Evolutionary conservation across 352 stramenopile genomes (phyloP), one percentile per base, ranked within the genome.

Genomic region (Chrysophaeum taylorii): DNA sequence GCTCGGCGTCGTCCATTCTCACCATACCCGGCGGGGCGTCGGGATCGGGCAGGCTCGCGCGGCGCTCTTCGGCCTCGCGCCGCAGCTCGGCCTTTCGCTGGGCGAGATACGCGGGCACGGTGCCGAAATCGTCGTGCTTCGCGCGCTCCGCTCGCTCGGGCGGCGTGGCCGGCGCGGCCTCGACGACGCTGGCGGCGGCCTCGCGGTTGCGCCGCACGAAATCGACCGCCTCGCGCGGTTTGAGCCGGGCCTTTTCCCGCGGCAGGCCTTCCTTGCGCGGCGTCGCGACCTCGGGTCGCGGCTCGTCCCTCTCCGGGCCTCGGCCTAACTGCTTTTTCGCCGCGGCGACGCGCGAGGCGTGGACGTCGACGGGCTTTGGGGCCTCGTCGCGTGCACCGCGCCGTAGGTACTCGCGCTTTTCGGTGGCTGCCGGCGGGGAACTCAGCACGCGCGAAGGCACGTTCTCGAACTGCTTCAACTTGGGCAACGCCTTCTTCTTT

Each of bases 11-110:
- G 38, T 81, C 76, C n/a, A 94, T 81, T 18, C 73, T 73, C 54
- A 87, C 75, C 87, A 93, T 92, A 0, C 88, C 87, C 16, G 79
- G 80, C 9, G 87, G 88, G 64, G 85, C 92, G 52, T 91, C 85
- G 0, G 87, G 87, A 69, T 93, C 87, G 0, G 81, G 81, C 23
- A 80, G 73, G 57, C 86, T 89, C 23, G 61, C 75, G 2, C 82
- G 76, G 0, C 84, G 77, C 62, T 89, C 83, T 76, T 89, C 84
- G 69, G 91, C 85, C 57, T 92, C 86, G 27, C 36, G n/a, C 2
- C 64, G 42, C 2, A 64, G 7, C 45, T 73, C 67, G 21, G 39
- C 38, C 43, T 76, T 61, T 23, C 71, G 67, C 38, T 73, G 60
- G 37, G 45, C 68, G 31, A 76, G 4, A 50, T 75, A 75, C 7